Conservation (phyloP, 2,329 filamentous ascomycete genomes). For the Paracoccidioides lutzii region DNA sequence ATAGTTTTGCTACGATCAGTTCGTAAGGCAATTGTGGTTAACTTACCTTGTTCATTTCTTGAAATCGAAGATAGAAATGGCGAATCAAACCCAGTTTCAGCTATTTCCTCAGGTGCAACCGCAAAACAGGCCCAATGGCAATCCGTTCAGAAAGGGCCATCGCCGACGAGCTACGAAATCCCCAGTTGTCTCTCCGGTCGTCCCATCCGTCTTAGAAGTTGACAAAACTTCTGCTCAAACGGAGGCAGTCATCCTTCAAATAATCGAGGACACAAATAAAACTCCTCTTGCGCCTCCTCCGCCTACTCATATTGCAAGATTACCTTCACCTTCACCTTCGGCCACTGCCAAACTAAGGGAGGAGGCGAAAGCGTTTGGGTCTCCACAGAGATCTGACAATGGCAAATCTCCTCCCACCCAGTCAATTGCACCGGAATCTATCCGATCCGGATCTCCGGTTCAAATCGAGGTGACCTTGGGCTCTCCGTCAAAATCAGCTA, state of each 20-base stretch:
- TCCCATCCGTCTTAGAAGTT: constrained; percentile 20
- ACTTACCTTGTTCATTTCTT: constrained; percentile 4
- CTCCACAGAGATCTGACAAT: constrained; percentile 7
- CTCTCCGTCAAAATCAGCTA: constrained; percentile 1
- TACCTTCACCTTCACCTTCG: constrained; percentile 12
- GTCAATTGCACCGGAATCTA: constrained; percentile 4
- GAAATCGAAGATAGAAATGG: constrained; percentile 3
- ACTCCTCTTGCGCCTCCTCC: constrained; percentile 18
- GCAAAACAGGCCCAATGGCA: constrained; percentile 19
- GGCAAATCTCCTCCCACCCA: constrained; percentile 1
- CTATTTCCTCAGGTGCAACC: constrained; percentile 28
- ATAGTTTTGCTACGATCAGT: not conserved
- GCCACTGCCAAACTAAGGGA: not conserved
- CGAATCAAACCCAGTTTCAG: constrained; percentile 22
- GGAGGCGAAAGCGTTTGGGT: constrained; percentile 10
- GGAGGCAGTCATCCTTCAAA: constrained; percentile 26
- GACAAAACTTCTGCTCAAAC: constrained; percentile 17
- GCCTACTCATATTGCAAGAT: constrained; percentile 11
- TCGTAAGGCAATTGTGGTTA: not conserved
- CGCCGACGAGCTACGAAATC: constrained; percentile 15
- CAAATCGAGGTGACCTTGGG: not conserved
- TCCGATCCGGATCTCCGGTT: constrained; percentile 4
- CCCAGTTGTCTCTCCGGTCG: constrained; percentile 14
- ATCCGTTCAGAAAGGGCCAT: constrained; percentile 22
- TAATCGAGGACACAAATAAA: constrained; percentile 25